A percentile compares a stretch with the other conserved stretches of the same genome.
phyloP scores from a whole-genome alignment of 192 early-diverging fungal genomes.

The Linnemannia elongata region DNA sequence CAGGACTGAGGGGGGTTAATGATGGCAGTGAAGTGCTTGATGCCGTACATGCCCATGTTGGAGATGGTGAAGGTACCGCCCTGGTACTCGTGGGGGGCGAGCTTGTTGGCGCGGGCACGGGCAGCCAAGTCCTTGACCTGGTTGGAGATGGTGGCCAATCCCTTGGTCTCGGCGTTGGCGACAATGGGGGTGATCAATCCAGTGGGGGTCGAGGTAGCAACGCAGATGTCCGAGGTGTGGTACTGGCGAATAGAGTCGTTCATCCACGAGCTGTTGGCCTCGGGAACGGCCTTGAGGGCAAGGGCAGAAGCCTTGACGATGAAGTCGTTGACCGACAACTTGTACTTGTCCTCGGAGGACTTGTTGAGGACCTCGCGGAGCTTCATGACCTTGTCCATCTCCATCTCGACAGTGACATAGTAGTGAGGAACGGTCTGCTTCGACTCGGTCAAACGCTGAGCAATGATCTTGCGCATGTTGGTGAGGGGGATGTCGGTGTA shows the following conservation, averaged over 20 bases:
- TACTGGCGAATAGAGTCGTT: constrained; percentile 92
- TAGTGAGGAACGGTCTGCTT: constrained; percentile 85
- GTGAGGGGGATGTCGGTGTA: constrained; percentile 81
- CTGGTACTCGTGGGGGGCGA: constrained; percentile 97
- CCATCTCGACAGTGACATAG: constrained; percentile 87
- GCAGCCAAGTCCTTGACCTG: constrained; percentile 87
- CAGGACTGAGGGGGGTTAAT: constrained; percentile 96
- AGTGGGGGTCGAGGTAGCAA: constrained; percentile 94
- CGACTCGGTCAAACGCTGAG: constrained; percentile 80
- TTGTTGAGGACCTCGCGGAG: constrained; percentile 93
- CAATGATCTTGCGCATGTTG: constrained; percentile 89
- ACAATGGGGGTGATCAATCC: constrained; percentile 99
- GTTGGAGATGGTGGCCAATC: constrained; percentile 88
- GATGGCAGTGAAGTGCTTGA: constrained; percentile 96
- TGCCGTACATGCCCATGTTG: constrained; percentile 98
- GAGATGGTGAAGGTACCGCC: constrained; percentile 98
- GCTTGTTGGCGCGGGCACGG: constrained; percentile 89
- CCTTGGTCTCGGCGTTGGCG: constrained; percentile 83
- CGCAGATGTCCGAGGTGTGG: constrained; percentile 92
- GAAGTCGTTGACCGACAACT: constrained; percentile 99
- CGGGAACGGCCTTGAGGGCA: constrained; percentile 92
- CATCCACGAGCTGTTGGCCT: constrained; percentile 91
- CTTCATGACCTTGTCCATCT: constrained; percentile 90
- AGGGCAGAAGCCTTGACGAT: constrained; percentile 95
- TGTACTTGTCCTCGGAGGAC: constrained; percentile 88